Evolutionary conservation across 495 filamentous ascomycete genomes (phyloP).

Genomic region (Aspergillus cristatus): DNA sequence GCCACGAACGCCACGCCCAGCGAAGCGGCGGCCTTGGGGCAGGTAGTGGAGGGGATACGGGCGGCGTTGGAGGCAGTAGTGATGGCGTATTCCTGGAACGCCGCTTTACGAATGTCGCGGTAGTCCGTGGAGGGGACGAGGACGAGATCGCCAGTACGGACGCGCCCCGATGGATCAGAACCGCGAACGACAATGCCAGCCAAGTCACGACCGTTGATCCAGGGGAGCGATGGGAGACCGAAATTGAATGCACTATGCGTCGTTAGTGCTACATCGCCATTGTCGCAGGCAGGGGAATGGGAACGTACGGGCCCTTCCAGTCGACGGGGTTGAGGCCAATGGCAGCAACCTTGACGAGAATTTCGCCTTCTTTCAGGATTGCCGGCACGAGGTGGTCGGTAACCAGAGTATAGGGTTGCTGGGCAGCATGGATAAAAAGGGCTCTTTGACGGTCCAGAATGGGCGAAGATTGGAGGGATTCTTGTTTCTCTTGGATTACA

Average conservation of each 20-base stretch:
- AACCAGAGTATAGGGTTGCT: constrained; percentile 33
- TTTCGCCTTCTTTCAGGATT: constrained; percentile 35
- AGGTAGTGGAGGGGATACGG: constrained; percentile 39
- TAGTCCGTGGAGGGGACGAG: constrained; percentile 62
- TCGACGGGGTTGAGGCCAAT: constrained; percentile 65
- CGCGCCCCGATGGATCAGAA: constrained; percentile 28
- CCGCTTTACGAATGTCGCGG: constrained; percentile 57
- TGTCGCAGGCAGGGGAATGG: constrained; percentile 1
- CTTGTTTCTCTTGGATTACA: too few species aligned
- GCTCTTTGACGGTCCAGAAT: constrained; percentile 17
- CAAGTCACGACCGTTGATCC: constrained; percentile 57
- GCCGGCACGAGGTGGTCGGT: constrained; percentile 42
- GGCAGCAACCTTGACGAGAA: constrained; percentile 46
- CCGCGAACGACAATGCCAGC: constrained; percentile 49
- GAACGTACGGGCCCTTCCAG: constrained; percentile 59
- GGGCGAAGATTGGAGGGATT: not conserved
- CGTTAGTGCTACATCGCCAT: constrained; percentile 8
- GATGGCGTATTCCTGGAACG: constrained; percentile 60
- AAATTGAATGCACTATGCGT: constrained; percentile 49
- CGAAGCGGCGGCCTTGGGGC: constrained; percentile 44
- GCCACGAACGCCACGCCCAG: constrained; percentile 58
- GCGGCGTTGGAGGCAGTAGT: constrained; percentile 55
- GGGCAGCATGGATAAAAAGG: constrained; percentile 24
- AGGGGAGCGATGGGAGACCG: constrained; percentile 53
- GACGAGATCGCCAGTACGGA: constrained; percentile 48